phyloP scores from a whole-genome alignment of 192 early-diverging fungal genomes.

The Pilobolus umbonatus region DNA sequence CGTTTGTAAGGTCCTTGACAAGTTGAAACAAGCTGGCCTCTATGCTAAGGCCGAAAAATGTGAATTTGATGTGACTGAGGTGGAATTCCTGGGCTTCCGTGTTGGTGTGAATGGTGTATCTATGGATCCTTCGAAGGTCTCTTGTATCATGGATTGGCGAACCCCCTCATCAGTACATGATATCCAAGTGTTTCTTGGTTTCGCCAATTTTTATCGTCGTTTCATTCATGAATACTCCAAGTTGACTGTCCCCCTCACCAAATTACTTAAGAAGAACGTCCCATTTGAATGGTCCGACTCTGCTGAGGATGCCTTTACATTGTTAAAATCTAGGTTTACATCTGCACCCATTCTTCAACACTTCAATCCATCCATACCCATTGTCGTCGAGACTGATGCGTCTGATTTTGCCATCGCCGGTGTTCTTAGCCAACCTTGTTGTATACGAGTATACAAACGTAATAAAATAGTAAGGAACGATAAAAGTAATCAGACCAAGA shows the following conservation, averaged over 20 bases:
- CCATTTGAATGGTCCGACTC: background rate
- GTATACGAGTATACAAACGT: no score
- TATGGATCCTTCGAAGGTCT: constrained; percentile 16
- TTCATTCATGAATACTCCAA: constrained; percentile 23
- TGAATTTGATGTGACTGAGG: constrained; percentile 2
- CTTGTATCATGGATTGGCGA: constrained; percentile 18
- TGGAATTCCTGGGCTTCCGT: constrained; percentile 17
- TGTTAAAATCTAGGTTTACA: background rate
- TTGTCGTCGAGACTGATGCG: constrained; percentile 7
- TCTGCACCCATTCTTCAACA: background rate
- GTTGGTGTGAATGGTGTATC: background rate
- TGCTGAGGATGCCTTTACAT: background rate
- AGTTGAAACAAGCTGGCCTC: background rate
- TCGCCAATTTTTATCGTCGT: constrained; percentile 13
- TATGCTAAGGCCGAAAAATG: constrained; percentile 12
- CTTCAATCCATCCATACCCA: constrained; percentile 9
- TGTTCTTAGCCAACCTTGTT: background rate
- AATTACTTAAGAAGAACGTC: constrained; percentile 6
- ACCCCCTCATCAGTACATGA: constrained; percentile 10
- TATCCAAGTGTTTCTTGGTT: constrained; percentile 21
- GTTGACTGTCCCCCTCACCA: constrained; percentile 14
- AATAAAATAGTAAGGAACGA: no score
- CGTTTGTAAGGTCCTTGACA: background rate
- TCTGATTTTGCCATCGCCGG: constrained; percentile 12
- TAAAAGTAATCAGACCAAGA: no score